Evolutionary conservation across 441 rosid species (phyloP).

Genomic region (Theobroma grandiflorum): DNA sequence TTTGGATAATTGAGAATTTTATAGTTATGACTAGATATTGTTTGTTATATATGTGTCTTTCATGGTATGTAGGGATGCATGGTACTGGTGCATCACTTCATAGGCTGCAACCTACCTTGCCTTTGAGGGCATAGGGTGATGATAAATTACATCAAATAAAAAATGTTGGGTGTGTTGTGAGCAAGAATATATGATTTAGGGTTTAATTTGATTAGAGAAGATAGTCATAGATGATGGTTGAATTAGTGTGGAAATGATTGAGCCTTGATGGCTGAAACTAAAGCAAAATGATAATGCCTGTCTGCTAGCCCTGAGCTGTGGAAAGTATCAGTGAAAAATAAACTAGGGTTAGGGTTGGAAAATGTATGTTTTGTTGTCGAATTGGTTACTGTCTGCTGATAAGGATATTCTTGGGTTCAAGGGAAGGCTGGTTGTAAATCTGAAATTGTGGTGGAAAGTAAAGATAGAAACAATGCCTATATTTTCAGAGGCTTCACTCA

Average conservation of each 20-base stretch:
- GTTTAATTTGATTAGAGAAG: slow-evolving; percentile 5
- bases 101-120: background rate
- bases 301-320: slow-evolving; percentile 4
- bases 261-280: background rate
- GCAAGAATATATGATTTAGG: background rate
- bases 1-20: background rate
- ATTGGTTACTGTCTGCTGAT: background rate
- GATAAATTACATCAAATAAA: background rate
- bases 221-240: background rate
- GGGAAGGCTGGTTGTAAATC: background rate
- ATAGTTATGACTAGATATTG: background rate
- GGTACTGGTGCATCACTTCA: background rate
- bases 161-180: background rate
- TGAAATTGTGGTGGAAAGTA: background rate
- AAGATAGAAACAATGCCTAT: background rate
- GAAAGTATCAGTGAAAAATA: background rate
- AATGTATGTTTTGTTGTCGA: background rate
- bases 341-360: background rate
- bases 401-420: background rate
- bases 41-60: background rate
- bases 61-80: background rate
- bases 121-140: slow-evolving; percentile 3
- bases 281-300: background rate
- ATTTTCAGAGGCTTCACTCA: background rate
- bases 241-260: background rate